Evolutionary conservation across 208 protist species (phyloP), one percentile per base, ranked within the genome.

Genomic region (Leishmania lainsoni): DNA sequence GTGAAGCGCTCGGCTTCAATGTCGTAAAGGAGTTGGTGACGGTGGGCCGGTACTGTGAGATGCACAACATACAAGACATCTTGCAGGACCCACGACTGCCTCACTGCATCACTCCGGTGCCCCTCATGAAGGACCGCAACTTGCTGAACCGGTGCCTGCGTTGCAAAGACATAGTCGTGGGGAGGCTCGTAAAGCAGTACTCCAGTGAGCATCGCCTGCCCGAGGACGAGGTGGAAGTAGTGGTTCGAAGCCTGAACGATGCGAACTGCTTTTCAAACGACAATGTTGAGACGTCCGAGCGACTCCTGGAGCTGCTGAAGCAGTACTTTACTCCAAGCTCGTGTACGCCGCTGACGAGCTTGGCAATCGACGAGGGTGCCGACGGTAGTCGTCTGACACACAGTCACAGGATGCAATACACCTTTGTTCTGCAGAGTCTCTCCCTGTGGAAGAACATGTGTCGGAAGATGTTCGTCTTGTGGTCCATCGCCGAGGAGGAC

Each of bases 341-440:
- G 39, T 83, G 70, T 65, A 77, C 72, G n/a, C 79, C 84, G 29
- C 65, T 79, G 26, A 91, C 90, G 10, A 92, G 90, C 75, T 81
- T 98, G 42, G 88, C 88, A 51, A 98, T 98, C 76, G 84, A 89
- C 49, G 93, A 96, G 75, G 95, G 95, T 56, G 78, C 76, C 8
- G 85, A 93, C 59, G 98, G 98, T 58, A 98, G 97, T 52, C 94
- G 99, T 17, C 90, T 99, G 14, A 95, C 98, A 22, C 99, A 99
- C 84, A 90, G 83, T 51, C 99, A 99, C 87, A 76, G 61, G 52
- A 89, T 89, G 63, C 99, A 99, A 92, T 99, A 96, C 85, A 81
- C 87, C 73, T 99, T 98, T 87, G 98, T 99, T 5, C 85, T 98
- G 54, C 99, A 99, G 88, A 98, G 97, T 45, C 89, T 99, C 0